Base-by-base conservation (phyloP, 2,329 filamentous ascomycete species). In the Aspergillus arachidicola region DNA sequence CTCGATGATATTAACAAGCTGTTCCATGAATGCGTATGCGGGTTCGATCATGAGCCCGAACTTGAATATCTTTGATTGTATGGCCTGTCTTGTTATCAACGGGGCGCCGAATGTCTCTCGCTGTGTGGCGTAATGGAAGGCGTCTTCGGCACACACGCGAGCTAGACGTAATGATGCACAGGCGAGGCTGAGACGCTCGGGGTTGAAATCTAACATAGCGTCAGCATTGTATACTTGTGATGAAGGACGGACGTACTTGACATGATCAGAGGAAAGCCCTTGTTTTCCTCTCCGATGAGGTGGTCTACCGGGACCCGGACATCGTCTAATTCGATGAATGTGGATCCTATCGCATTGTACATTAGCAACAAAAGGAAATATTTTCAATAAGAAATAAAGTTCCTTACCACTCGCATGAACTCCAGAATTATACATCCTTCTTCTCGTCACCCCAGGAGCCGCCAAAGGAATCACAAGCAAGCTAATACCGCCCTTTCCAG, bases 211-310 rank as follows among this genome's bases (percentile, higher is more conserved):
- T 74, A 65, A 46, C 36, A 2, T 10, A 6, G 6, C 0, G 38
- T 66, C 19, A 64, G 51, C 2, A 28, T 4, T 14, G 38, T 28
- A 28, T 28, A 28, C 26, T 7, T 34, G 46, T 46, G 21, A n/a
- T 50, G 3, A 4, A 14, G 21, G n/a, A 10, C 46, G 14, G 30
- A 68, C 71, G 66, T 70, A 77, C 83, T 91, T 45, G 86, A 89
- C 89, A 91, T 91, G 71, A 91, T 86, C 69, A 91, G 90, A 57
- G 82, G 83, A 85, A 93, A 92, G 0, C 90, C 90, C 72, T 85
- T 79, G 36, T 90, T 90, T 74, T 92, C 90, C 28, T 82, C 70
- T 1, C 90, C 90, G 56, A 93, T 87, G 10, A 92, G 76, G 69
- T 93, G 91, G 71, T 87, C 85, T 0, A 85, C 83, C 0, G 90